Conservation (phyloP, 257 asterid genomes). For the Solanum clarkiae region DNA sequence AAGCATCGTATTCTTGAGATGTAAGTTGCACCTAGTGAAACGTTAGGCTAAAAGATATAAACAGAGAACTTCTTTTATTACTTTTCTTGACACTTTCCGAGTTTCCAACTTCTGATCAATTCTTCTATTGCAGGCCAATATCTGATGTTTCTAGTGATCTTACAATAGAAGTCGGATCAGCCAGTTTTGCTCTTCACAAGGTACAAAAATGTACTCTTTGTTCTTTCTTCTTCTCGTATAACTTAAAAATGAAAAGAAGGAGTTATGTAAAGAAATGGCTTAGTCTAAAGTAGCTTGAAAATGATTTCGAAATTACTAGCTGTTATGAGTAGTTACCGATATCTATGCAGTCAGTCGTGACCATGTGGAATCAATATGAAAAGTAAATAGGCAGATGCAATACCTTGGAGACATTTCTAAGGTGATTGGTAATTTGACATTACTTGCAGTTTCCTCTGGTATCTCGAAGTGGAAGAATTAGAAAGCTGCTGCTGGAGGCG, state of each 20-base stretch:
- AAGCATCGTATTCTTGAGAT: background rate
- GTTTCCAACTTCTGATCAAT: background rate
- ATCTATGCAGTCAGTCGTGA: background rate
- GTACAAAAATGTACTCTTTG: constrained; percentile 23
- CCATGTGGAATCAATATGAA: background rate
- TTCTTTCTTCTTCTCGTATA: background rate
- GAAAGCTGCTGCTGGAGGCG: constrained; percentile 49
- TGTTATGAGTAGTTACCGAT: background rate
- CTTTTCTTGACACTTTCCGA: background rate
- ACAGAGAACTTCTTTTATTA: background rate
- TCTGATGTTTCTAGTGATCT: constrained; percentile 97
- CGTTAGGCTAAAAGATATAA: background rate
- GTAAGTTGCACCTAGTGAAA: background rate
- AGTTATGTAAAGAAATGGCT: background rate
- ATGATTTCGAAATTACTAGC: background rate
- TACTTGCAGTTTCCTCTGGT: constrained; percentile 69
- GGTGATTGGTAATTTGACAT: background rate
- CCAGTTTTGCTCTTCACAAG: constrained; percentile 79
- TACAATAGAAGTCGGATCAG: constrained; percentile 65
- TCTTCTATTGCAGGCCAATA: constrained; percentile 62
- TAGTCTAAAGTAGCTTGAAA: background rate
- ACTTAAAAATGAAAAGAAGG: background rate
- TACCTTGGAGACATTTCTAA: background rate
- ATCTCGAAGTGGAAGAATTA: constrained; percentile 68
- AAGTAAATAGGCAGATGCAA: background rate